These are phyloP conservation scores for Dactylellina sp. DNA, from an alignment of 2,329 filamentous ascomycete genomes.

Conservation along the genomic window DNA sequence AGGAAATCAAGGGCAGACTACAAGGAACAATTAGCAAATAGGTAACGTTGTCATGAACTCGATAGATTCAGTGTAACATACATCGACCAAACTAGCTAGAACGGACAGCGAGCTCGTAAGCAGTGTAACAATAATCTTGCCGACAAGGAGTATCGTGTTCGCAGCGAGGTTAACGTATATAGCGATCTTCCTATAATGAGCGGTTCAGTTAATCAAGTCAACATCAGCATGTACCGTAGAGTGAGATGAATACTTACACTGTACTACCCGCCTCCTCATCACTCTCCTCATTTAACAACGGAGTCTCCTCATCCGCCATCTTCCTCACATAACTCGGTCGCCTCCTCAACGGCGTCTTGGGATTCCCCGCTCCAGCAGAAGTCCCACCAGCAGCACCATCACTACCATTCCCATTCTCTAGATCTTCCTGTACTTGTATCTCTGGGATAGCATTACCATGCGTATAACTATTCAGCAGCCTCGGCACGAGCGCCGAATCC, in stretches of 20 bases:
- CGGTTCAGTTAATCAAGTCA: background rate
- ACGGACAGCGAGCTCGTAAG: conserved; percentile 85
- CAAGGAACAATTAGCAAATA: too few relatives aligned
- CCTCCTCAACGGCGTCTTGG: conserved; percentile 54
- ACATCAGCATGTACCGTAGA: background rate
- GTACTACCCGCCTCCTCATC: conserved; percentile 46
- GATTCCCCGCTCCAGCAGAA: background rate
- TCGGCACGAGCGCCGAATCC: conserved; percentile 91
- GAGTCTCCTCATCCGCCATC: conserved; percentile 74
- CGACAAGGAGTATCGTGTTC: conserved; percentile 78
- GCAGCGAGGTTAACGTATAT: conserved; percentile 87
- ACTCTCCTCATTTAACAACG: conserved; percentile 68
- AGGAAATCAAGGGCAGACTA: conserved; percentile 78
- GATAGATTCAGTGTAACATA: conserved; percentile 34
- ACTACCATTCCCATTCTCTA: background rate
- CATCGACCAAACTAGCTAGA: conserved; percentile 80
- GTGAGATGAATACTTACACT: conserved; percentile 48
- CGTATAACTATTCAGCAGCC: conserved; percentile 75
- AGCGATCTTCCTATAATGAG: conserved; percentile 71
- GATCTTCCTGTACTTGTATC: background rate
- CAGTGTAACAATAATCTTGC: conserved; percentile 81
- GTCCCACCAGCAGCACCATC: background rate
- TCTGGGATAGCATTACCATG: conserved; percentile 21
- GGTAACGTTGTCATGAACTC: too few relatives aligned
- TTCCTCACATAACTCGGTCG: conserved; percentile 81